Percentiles rank a stretch among this genome's conserved stretches.
phyloP scores from a whole-genome alignment of 2,329 filamentous ascomycete species.

The Celoporthe dispersa region DNA sequence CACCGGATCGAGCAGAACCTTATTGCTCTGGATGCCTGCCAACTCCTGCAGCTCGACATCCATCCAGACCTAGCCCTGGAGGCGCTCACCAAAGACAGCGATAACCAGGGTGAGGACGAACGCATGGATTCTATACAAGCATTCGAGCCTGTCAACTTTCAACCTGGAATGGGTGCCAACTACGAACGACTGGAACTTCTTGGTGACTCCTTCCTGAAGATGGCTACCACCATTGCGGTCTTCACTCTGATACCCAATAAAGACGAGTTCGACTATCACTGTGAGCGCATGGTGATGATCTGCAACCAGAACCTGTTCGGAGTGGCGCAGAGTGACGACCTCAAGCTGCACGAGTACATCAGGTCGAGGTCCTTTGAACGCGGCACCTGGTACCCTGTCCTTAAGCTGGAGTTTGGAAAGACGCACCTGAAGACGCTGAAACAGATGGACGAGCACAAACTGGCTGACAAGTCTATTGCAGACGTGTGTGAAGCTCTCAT shows the following conservation, averaged over 20 bases:
- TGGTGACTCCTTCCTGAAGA: constrained; percentile 92
- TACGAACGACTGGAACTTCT: constrained; percentile 95
- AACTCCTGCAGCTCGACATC: constrained; percentile 66
- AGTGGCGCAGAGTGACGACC: constrained; percentile 61
- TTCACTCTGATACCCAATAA: constrained; percentile 77
- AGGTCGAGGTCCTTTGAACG: constrained; percentile 82
- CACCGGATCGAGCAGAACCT: constrained; percentile 81
- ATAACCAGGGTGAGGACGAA: constrained; percentile 76
- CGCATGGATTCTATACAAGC: constrained; percentile 35
- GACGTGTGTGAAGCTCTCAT: constrained; percentile 96
- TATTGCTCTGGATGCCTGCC: constrained; percentile 77
- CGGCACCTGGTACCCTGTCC: constrained; percentile 85
- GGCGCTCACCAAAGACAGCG: constrained; percentile 89
- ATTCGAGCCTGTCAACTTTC: constrained; percentile 69
- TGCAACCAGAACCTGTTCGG: constrained; percentile 91
- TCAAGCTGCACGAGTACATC: constrained; percentile 73
- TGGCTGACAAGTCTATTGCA: constrained; percentile 89
- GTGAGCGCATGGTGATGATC: constrained; percentile 86
- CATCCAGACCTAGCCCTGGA: constrained; percentile 76
- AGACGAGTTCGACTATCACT: constrained; percentile 86
- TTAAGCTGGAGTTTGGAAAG: constrained; percentile 77
- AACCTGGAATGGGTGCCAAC: constrained; percentile 87
- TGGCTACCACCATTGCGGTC: constrained; percentile 88
- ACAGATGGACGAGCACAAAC: constrained; percentile 60
- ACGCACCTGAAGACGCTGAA: constrained; percentile 46